Percentiles rank a stretch among this genome's conserved stretches.
These are phyloP conservation scores for Dipodascopsis uninucleata DNA, from an alignment of 805 yeast species.

Conservation along the genomic window DNA sequence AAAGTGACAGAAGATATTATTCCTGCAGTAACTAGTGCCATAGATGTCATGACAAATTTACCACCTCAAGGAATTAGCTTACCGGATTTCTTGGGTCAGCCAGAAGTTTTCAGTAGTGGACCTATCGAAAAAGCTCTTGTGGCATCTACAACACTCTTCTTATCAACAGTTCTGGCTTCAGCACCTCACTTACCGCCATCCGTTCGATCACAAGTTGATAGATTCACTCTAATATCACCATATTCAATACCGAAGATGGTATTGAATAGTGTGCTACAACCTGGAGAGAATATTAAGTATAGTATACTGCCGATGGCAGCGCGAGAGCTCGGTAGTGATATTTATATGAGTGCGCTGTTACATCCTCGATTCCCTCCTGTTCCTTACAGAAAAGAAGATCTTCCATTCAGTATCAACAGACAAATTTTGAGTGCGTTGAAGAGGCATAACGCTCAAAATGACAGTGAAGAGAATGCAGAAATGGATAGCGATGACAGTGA, in stretches of 20 bases:
- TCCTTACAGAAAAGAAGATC: constrained; percentile 17
- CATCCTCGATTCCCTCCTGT: constrained; percentile 27
- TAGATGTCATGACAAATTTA: too few relatives aligned
- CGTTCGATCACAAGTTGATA: constrained; percentile 19
- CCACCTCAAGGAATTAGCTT: too few relatives aligned
- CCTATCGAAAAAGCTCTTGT: neutral
- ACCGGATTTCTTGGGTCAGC: constrained; percentile 20
- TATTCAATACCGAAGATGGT: neutral
- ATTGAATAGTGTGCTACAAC: constrained; percentile 16
- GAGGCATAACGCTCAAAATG: too few relatives aligned
- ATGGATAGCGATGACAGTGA: constrained; percentile 28
- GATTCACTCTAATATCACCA: constrained; percentile 6
- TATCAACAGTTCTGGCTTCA: constrained; percentile 11
- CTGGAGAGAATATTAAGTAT: constrained; percentile 19
- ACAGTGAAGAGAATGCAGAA: constrained; percentile 17
- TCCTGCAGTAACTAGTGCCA: too few relatives aligned
- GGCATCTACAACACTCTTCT: constrained; percentile 5
- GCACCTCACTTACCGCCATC: constrained; percentile 20
- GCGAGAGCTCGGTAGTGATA: constrained; percentile 9
- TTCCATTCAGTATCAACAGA: constrained; percentile 5
- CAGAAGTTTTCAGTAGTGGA: constrained; percentile 8
- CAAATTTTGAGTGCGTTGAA: constrained; percentile 6
- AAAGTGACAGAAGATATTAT: too few relatives aligned
- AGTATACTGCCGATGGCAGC: constrained; percentile 22
- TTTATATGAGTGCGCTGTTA: constrained; percentile 6